Base-by-base conservation (phyloP, 2,329 filamentous ascomycete species). In the Coniochaeta sp. region DNA sequence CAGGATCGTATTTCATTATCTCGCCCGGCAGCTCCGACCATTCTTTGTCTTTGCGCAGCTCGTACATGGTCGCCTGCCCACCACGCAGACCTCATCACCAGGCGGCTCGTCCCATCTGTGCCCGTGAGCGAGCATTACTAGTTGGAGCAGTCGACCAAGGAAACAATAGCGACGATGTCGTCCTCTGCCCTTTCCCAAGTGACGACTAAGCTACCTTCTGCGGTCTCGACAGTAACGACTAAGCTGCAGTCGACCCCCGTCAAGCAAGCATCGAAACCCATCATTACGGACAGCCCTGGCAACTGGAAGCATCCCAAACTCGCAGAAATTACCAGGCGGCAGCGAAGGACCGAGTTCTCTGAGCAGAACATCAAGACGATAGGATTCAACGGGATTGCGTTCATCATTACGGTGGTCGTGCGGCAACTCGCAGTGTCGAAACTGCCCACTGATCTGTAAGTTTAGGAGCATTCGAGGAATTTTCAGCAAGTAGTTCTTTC, bases 261-360 rank as follows among this genome's bases (percentile, higher is more conserved):
- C 70, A 70, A 80, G 72, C 34, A 30, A 40, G 36, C 55, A 14
- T 56, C 54, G 19, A n/a, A 34, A n/a, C 64, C 73, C 1, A 63
- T 69, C 24, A 64, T 66, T 47, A 70, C 74, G 30, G 83, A 85
- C 58, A 85, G 82, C 67, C 83, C 90, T 7, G 93, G 93, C 59
- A 91, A 88, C 70, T 99, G 95, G 93, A 85, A 87, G 69, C 95
- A 99, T 73, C 95, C 95, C 36, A 87, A 89, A 64, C 82, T 97
- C 65, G 83, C 91, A 68, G 93, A 98, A 75, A 96, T 99, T 71
- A 86, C 89, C 17, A 83, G 84, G 63, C 87, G 95, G 58, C 90
- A 92, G 70, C 88, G 90, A 72, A 88, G 87, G 22, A 86, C 87
- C 16, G 89, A 82, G 55, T 96, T 98, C 72, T 86, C 87, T 60